Percentiles rank a stretch among this genome's conserved stretches.
These are phyloP conservation scores for Blastocystis sp. DNA, from an alignment of 352 stramenopile genomes.

Conservation along the genomic window DNA sequence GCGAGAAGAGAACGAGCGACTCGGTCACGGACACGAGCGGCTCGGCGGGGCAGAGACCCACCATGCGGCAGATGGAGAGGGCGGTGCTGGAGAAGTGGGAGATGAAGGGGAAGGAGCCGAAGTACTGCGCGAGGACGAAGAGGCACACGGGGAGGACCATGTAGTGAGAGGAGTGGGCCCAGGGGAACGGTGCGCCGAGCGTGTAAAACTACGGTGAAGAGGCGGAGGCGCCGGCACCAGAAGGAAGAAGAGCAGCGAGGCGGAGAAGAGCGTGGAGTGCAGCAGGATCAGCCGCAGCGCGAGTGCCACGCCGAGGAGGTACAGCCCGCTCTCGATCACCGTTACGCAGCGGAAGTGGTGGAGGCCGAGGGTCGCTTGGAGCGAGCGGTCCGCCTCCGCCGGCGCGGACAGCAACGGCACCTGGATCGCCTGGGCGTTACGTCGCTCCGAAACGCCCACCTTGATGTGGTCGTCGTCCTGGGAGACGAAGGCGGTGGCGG, in stretches of 20 bases:
- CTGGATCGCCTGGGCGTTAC: too few relatives aligned
- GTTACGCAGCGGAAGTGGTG: neutral
- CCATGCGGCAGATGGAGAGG: neutral
- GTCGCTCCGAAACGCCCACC: too few relatives aligned
- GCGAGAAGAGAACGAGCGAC: constrained; percentile 5
- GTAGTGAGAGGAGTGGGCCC: neutral
- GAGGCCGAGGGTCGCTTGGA: neutral
- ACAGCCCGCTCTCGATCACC: neutral
- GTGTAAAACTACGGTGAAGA: constrained; percentile 6
- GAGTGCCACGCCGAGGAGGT: constrained; percentile 4
- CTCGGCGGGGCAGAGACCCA: constrained; percentile 13
- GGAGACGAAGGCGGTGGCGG: neutral
- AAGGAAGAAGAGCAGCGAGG: constrained; percentile 31
- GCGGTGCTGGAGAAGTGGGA: neutral
- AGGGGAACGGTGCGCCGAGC: constrained; percentile 2
- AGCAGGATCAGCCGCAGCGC: neutral
- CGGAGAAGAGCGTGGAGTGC: constrained; percentile 1
- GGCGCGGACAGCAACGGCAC: neutral
- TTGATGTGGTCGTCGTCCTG: neutral
- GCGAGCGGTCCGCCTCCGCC: neutral
- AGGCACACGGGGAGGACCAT: constrained; percentile 19
- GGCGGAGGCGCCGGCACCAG: neutral
- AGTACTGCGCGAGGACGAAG: neutral
- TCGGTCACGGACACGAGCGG: neutral
- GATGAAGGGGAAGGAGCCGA: constrained; percentile 20